Evolutionary conservation across 768 basidiomycete species (phyloP), one percentile per base, ranked within the genome.

Genomic region (Imleria badia): DNA sequence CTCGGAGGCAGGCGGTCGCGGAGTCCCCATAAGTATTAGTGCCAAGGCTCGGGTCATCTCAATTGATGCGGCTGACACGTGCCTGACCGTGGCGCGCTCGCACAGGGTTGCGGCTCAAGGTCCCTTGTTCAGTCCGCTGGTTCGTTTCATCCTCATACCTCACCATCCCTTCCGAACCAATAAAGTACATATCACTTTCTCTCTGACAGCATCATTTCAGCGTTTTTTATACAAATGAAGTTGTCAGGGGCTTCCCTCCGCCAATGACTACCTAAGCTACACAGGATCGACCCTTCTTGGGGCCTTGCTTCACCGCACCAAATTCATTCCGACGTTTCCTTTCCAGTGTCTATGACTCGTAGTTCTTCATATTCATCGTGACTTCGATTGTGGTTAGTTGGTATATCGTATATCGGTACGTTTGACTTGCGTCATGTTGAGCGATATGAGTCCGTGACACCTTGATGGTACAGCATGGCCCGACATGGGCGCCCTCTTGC

Each of bases 391-490:
- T 35, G 59, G 52, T 34, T 26, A 11, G 35, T 43, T 2, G 54
- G 43, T 31, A 20, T 43, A 46, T 36, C 38, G 22, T 9, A 0
- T 50, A 23, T 17, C n/a, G 29, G 41, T 50, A 42, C 22, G 26
- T 34, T 14, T 17, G 12, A 19, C 19, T 30, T n/a, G 36, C 44
- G 31, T 51, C 48, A 48, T 49, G 39, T 22, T 38, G 15, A 45
- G 9, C n/a, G 23, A 3, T 20, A 26, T 30, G 36, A 39, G 20
- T 40, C 12, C 23, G n/a, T 23, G 26, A 36, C 34, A 36, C 45
- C 14, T 10, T 44, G 39, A 44, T 39, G 2, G 23, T 42, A 64
- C 62, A 62, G 61, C 62, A 52, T 52, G 62, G 50, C 52, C n/a
- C 41, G 19, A 45, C 30, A 51, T 48, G 42, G 46, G 47, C 52